A percentile compares a stretch with the other conserved stretches of the same genome.
phyloP scores from a whole-genome alignment of 495 filamentous ascomycete genomes.

The Penicillium pulvis region DNA sequence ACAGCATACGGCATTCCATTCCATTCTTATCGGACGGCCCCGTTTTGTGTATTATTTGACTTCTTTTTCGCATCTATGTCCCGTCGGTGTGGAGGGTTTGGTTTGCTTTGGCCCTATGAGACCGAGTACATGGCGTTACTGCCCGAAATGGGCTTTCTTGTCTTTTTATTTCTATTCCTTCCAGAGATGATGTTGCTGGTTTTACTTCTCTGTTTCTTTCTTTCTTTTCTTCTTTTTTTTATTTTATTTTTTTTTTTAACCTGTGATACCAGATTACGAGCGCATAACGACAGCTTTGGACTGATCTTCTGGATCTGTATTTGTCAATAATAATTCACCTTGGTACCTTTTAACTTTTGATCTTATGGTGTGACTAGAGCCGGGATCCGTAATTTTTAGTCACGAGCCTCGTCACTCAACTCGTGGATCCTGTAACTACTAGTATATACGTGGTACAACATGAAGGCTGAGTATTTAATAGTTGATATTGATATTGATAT shows the following conservation, averaged over 20 bases:
- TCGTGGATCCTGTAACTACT: too few species aligned
- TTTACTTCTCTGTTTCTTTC: not conserved
- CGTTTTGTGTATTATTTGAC: conserved; percentile 26
- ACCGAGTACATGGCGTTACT: conserved; percentile 30
- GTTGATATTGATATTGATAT: too few species aligned
- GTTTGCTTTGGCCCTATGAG: conserved; percentile 21
- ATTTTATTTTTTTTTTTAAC: conserved; percentile 14
- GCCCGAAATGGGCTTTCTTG: not conserved
- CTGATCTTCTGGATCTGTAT: conserved; percentile 36
- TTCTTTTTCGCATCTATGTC: conserved; percentile 14
- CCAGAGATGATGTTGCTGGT: not conserved
- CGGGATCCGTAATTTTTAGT: not conserved
- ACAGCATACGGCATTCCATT: conserved; percentile 18
- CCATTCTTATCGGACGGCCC: conserved; percentile 23
- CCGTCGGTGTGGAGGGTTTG: conserved; percentile 8
- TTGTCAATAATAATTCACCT: conserved; percentile 28
- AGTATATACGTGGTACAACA: too few species aligned
- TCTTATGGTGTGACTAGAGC: not conserved
- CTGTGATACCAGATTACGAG: conserved; percentile 46
- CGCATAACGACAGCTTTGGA: conserved; percentile 26
- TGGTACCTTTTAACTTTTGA: not conserved
- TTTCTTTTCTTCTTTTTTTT: conserved; percentile 11
- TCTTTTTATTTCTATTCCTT: conserved; percentile 1
- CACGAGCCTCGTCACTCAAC: too few species aligned
- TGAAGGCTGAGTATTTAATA: too few species aligned